Percentiles rank a stretch among this genome's conserved stretches.
Evolutionary conservation across 495 filamentous ascomycete genomes (phyloP).

Genomic region (Cudoniella acicularis): DNA sequence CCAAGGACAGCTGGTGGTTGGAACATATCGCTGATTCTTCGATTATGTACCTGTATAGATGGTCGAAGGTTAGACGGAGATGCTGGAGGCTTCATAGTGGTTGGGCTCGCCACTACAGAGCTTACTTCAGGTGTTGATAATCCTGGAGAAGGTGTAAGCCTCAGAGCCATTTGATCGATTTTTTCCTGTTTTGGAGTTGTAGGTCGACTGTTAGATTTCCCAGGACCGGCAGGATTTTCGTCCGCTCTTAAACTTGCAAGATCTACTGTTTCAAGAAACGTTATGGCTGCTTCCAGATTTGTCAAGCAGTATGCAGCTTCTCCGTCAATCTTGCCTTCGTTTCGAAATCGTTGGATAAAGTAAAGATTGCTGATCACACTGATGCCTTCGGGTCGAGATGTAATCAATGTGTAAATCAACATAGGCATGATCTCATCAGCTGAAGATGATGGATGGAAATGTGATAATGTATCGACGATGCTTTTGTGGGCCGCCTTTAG

Average conservation of each 20-base stretch:
- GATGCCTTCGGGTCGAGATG: conserved; percentile 79
- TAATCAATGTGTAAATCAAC: conserved; percentile 91
- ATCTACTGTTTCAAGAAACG: conserved; percentile 96
- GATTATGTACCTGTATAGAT: conserved; percentile 41
- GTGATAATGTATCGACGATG: conserved; percentile 82
- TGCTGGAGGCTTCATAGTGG: conserved; percentile 36
- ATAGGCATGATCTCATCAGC: conserved; percentile 96
- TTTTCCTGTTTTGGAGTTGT: conserved; percentile 44
- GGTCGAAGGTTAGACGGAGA: conserved; percentile 36
- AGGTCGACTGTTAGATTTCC: conserved; percentile 49
- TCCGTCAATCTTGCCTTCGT: conserved; percentile 79
- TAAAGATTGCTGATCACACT: conserved; percentile 88
- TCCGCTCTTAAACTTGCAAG: conserved; percentile 87
- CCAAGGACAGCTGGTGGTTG: conserved; percentile 76
- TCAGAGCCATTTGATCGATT: conserved; percentile 24
- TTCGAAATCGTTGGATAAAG: conserved; percentile 92
- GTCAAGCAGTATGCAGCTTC: conserved; percentile 96
- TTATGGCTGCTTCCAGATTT: conserved; percentile 91
- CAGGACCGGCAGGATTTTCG: conserved; percentile 59
- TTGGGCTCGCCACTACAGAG: conserved; percentile 11
- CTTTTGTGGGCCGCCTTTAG: conserved; percentile 86
- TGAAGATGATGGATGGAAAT: conserved; percentile 82
- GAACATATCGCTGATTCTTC: conserved; percentile 78
- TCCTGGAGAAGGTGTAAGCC: conserved; percentile 30
- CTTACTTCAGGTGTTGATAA: conserved; percentile 19